A percentile compares a stretch with the other conserved stretches of the same genome.
Conservation (phyloP, 2,329 filamentous ascomycete genomes). For the Knufia petricola region DNA sequence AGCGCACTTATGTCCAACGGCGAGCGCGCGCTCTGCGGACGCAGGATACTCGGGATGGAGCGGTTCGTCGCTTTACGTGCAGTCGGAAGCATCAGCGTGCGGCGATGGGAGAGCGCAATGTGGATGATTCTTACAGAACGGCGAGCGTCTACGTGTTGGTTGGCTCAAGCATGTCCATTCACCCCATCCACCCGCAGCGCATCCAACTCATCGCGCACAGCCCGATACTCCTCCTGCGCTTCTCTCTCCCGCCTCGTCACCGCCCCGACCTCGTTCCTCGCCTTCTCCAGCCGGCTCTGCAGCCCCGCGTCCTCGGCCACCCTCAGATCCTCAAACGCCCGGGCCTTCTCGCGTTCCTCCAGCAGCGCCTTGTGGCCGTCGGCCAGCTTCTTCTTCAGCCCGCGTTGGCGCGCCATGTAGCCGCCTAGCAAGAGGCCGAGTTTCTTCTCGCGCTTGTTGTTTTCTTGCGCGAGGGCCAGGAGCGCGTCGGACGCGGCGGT, state of each 20-base stretch:
- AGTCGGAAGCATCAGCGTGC: too few relatives aligned
- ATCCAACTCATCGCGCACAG: constrained; percentile 67
- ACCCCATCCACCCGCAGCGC: constrained; percentile 33
- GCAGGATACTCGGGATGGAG: too few relatives aligned
- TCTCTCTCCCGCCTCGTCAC: constrained; percentile 76
- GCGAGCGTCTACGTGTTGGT: too few relatives aligned
- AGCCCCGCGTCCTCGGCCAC: constrained; percentile 73
- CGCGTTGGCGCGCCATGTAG: constrained; percentile 77
- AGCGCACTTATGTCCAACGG: too few relatives aligned
- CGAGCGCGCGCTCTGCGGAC: too few relatives aligned
- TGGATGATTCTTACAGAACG: too few relatives aligned
- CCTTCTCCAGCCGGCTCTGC: constrained; percentile 56
- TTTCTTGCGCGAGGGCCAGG: constrained; percentile 62
- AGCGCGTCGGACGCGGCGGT: constrained; percentile 66
- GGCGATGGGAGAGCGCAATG: too few relatives aligned
- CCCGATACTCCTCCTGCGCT: constrained; percentile 76
- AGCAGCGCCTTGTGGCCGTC: constrained; percentile 66
- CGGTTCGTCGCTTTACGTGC: too few relatives aligned
- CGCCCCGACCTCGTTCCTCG: constrained; percentile 75
- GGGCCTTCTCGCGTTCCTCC: constrained; percentile 61
- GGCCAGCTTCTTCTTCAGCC: constrained; percentile 65
- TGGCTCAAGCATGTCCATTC: background rate
- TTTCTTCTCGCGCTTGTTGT: constrained; percentile 88
- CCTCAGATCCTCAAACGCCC: constrained; percentile 64
- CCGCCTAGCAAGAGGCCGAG: constrained; percentile 78